Conservation (phyloP, 108 stramenopile genomes). For the Nitzschia sp. region DNA sequence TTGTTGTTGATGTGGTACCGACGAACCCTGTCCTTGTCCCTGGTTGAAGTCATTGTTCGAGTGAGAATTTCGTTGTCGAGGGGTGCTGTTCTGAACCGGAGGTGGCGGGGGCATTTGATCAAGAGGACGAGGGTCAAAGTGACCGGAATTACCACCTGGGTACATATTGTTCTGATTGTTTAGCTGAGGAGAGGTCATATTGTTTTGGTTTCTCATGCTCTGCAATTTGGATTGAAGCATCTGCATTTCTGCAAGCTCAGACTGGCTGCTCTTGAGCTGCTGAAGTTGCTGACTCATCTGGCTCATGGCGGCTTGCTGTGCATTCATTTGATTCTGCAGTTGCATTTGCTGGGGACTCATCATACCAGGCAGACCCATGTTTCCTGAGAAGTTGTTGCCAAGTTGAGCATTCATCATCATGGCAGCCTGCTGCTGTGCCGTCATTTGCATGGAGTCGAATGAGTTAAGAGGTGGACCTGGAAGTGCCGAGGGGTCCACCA, state of each 20-base stretch:
- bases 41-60: neutral
- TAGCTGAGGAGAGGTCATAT: neutral
- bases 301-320: conserved; percentile 20
- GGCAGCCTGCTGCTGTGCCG: conserved; percentile 14
- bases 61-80: conserved; percentile 7
- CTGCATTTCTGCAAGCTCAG: conserved; percentile 19
- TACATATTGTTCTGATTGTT: conserved; percentile 1
- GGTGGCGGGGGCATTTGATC: conserved; percentile 17
- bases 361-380: conserved; percentile 8
- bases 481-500: conserved; percentile 20
- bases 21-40: neutral
- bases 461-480: conserved; percentile 13
- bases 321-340: conserved; percentile 28
- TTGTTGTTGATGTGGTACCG: neutral
- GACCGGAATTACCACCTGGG: neutral
- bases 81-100: conserved; percentile 1
- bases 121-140: conserved; percentile 8
- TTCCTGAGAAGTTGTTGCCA: conserved; percentile 10
- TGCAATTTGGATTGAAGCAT: conserved; percentile 25
- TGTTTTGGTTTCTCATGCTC: conserved; percentile 1
- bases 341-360: conserved; percentile 29
- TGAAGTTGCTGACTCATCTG: conserved; percentile 29
- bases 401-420: conserved; percentile 22
- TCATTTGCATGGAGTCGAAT: conserved; percentile 4
- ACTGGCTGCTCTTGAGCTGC: conserved; percentile 20